Percentiles rank a stretch among this genome's conserved stretches.
Conservation (phyloP, 306 rosid species). For the Prunus campanulata region DNA sequence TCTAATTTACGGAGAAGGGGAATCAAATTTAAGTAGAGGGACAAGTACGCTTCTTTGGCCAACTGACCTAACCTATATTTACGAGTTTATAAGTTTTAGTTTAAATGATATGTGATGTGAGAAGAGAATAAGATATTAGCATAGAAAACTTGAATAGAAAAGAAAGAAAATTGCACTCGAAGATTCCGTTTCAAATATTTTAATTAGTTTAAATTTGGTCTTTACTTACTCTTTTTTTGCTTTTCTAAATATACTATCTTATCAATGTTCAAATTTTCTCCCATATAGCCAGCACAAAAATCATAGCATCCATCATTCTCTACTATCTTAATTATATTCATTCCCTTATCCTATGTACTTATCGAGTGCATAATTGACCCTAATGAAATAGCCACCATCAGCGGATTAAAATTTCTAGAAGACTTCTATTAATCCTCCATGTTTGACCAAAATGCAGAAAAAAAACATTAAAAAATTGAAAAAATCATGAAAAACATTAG, state of each 20-base stretch:
- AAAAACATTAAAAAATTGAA: neutral
- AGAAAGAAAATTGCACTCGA: no score
- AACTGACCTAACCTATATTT: no score
- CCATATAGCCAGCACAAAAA: neutral
- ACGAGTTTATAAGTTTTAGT: no score
- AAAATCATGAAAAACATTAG: neutral
- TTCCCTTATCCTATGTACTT: neutral
- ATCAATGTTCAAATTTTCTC: neutral
- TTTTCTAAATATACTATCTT: neutral
- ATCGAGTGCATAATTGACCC: slow-evolving; percentile 16
- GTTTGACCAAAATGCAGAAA: neutral
- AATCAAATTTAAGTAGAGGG: no score
- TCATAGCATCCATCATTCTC: slow-evolving; percentile 8
- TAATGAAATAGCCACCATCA: neutral
- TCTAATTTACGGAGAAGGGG: accelerated
- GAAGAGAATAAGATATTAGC: no score
- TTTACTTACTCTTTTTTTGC: neutral
- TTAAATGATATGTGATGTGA: no score
- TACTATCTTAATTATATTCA: no score
- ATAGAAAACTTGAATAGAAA: no score
- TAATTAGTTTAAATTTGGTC: no score
- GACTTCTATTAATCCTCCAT: neutral
- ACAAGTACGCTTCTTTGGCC: accelerated
- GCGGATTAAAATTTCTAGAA: neutral
- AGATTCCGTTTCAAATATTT: no score